Evolutionary conservation across 2,329 filamentous ascomycete genomes (phyloP).

Genomic region (Cordyceps tenuipes): DNA sequence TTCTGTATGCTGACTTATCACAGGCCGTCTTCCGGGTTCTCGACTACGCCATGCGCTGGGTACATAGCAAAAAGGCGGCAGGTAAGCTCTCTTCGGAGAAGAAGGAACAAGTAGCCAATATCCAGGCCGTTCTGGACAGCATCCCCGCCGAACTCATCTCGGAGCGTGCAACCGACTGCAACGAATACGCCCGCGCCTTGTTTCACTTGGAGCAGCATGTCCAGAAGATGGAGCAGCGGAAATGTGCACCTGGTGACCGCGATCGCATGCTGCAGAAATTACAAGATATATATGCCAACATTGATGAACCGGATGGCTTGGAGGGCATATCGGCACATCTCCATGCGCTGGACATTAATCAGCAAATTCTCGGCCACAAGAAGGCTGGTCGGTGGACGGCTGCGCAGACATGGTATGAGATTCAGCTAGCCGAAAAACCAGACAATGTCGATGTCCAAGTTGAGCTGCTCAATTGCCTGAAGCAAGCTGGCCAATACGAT

Average conservation of each 20-base stretch:
- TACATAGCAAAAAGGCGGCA: constrained; percentile 58
- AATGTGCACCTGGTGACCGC: constrained; percentile 41
- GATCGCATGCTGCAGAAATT: constrained; percentile 65
- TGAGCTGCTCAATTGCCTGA: constrained; percentile 78
- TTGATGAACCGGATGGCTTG: constrained; percentile 94
- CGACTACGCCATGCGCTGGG: constrained; percentile 86
- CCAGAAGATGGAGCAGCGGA: constrained; percentile 37
- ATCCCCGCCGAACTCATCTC: constrained; percentile 72
- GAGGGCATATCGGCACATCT: constrained; percentile 89
- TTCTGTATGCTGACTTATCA: constrained; percentile 15
- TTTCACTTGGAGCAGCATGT: constrained; percentile 95
- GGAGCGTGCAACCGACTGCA: constrained; percentile 81
- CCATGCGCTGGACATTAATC: constrained; percentile 79
- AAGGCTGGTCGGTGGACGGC: constrained; percentile 92
- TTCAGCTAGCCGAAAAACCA: constrained; percentile 73
- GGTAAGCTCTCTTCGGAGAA: constrained; percentile 27
- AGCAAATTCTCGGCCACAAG: constrained; percentile 85
- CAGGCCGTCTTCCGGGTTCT: constrained; percentile 83
- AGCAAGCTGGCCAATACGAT: constrained; percentile 92
- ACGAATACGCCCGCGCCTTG: constrained; percentile 82
- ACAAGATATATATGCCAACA: constrained; percentile 92
- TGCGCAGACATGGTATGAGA: constrained; percentile 96
- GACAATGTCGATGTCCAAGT: constrained; percentile 69
- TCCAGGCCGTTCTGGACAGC: constrained; percentile 43
- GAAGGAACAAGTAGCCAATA: constrained; percentile 40